Percentiles rank a stretch among this genome's conserved stretches.
phyloP scores from a whole-genome alignment of 257 asterid species.

The Solanum clarkiae region DNA sequence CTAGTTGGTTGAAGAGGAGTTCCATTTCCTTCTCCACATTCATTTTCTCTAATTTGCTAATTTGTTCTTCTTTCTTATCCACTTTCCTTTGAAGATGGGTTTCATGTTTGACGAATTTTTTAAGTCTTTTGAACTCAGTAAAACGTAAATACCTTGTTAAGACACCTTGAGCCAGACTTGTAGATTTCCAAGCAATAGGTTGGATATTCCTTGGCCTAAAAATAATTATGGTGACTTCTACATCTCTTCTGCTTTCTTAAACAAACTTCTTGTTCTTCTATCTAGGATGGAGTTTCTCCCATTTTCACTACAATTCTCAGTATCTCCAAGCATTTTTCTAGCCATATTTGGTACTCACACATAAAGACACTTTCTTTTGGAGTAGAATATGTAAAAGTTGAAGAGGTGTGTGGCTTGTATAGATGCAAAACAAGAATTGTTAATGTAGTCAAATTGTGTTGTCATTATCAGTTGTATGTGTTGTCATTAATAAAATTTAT shows the following conservation, averaged over 20 bases:
- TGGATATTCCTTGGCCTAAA: background rate
- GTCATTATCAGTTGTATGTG: too few relatives aligned
- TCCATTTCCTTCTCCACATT: conserved; percentile 17
- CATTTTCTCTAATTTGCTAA: conserved; percentile 1
- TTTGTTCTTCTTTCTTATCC: background rate
- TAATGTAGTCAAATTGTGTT: background rate
- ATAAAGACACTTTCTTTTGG: too few relatives aligned
- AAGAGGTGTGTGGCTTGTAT: too few relatives aligned
- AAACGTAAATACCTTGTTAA: conserved; percentile 16
- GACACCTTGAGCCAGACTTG: background rate
- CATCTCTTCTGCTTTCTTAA: conserved; percentile 26
- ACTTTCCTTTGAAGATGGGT: conserved; percentile 13
- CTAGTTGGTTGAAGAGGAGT: conserved; percentile 16
- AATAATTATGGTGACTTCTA: conserved; percentile 14
- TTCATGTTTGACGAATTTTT: conserved; percentile 9
- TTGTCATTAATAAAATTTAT: too few relatives aligned
- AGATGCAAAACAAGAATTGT: too few relatives aligned
- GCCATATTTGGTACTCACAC: too few relatives aligned
- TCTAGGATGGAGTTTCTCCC: too few relatives aligned
- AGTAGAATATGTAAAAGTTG: too few relatives aligned
- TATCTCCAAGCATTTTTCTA: too few relatives aligned
- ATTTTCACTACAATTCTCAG: too few relatives aligned
- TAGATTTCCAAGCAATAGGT: conserved; percentile 23
- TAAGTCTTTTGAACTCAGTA: conserved; percentile 1
- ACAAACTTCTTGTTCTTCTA: background rate